A percentile compares a stretch with the other conserved stretches of the same genome.
Conservation (phyloP, 2,329 filamentous ascomycete species). For the Talaromyces sp. region DNA sequence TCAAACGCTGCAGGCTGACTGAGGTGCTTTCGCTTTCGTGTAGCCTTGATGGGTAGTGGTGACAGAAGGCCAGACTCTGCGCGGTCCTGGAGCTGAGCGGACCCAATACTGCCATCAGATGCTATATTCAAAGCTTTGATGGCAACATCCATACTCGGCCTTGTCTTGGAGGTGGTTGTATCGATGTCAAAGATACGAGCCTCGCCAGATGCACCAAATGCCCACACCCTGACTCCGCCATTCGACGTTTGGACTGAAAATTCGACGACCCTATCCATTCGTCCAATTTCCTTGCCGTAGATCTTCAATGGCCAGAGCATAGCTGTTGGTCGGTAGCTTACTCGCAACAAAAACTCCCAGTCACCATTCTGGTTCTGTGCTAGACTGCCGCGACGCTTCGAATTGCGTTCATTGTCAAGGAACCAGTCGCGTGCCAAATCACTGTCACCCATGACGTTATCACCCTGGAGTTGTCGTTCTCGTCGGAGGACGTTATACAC, state of each 20-base stretch:
- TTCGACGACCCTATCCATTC: slow-evolving; percentile 48
- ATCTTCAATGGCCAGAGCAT: slow-evolving; percentile 51
- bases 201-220: slow-evolving; percentile 46
- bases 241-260: slow-evolving; percentile 46
- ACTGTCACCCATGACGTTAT: slow-evolving; percentile 34
- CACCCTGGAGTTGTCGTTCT: slow-evolving; percentile 32
- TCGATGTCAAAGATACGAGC: slow-evolving; percentile 50
- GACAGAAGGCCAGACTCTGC: slow-evolving; percentile 15
- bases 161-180: slow-evolving; percentile 24
- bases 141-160: slow-evolving; percentile 20
- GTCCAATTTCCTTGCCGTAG: slow-evolving; percentile 50
- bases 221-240: slow-evolving; percentile 51
- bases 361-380: slow-evolving; percentile 36
- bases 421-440: slow-evolving; percentile 34
- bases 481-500: slow-evolving; percentile 44
- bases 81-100: slow-evolving; percentile 21
- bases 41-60: slow-evolving; percentile 16
- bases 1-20: slow-evolving; percentile 25
- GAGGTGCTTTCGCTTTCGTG: slow-evolving; percentile 30
- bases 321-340: slow-evolving; percentile 34
- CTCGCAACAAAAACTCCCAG: slow-evolving; percentile 41
- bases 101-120: slow-evolving; percentile 28
- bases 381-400: slow-evolving; percentile 30
- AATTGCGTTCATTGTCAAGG: slow-evolving; percentile 28
- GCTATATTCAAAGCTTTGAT: slow-evolving; percentile 27